A percentile compares a stretch with the other conserved stretches of the same genome.
These are phyloP conservation scores for Scheffersomyces segobiensis DNA, from an alignment of 1,139 yeast genomes.

Conservation along the genomic window DNA sequence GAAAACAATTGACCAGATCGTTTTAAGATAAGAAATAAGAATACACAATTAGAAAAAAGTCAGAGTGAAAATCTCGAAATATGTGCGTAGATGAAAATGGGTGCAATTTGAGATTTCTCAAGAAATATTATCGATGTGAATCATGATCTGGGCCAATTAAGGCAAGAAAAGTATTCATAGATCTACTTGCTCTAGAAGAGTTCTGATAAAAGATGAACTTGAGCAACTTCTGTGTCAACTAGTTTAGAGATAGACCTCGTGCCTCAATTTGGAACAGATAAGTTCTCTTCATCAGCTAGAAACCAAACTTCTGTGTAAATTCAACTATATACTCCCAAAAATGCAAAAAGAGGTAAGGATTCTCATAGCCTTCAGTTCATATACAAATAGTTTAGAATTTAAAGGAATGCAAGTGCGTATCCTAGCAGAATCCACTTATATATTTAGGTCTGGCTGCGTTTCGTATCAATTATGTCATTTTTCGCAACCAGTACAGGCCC, in stretches of 20 bases:
- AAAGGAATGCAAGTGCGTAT: no score
- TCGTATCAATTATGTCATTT: neutral
- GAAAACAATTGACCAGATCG: neutral
- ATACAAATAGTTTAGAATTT: no score
- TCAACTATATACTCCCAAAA: no score
- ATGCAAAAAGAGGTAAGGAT: neutral
- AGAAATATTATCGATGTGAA: neutral
- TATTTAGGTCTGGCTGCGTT: neutral
- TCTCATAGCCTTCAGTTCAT: neutral
- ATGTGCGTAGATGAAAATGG: neutral
- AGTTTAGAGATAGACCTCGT: neutral
- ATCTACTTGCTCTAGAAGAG: neutral
- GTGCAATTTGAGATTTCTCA: neutral
- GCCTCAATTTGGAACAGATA: neutral
- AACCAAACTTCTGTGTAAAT: no score
- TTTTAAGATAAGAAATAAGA: neutral
- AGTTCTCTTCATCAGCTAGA: neutral
- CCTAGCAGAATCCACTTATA: neutral
- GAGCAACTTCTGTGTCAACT: neutral
- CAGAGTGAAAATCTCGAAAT: neutral
- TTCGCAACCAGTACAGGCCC: neutral
- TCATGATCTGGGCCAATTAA: neutral
- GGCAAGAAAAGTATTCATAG: neutral
- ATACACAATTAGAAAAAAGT: neutral
- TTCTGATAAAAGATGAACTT: neutral